phyloP scores from a whole-genome alignment of 345 rosid genomes.

The Kandelia obovata region DNA sequence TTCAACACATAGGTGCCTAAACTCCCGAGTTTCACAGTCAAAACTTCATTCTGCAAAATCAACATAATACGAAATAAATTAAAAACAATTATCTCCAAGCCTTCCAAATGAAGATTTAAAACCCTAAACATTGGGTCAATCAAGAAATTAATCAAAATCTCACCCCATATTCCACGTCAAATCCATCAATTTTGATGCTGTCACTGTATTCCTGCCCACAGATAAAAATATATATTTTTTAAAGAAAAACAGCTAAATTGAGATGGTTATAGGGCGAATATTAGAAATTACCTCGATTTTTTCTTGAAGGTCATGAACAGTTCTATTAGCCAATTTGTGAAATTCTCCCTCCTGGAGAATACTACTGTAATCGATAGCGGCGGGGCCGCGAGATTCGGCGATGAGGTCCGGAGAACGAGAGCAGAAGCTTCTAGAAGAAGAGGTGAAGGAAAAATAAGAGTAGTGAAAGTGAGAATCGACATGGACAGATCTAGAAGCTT shows the following conservation, averaged over 20 bases:
- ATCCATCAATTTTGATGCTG: constrained; percentile 67
- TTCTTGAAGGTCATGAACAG: constrained; percentile 72
- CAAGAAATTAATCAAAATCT: constrained; percentile 14
- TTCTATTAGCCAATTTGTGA: constrained; percentile 67
- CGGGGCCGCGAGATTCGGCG: constrained; percentile 38
- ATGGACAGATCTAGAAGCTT: not conserved
- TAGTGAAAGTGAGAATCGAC: not conserved
- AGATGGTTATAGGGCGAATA: not conserved
- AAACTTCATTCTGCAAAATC: constrained; percentile 72
- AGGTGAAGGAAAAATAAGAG: not conserved
- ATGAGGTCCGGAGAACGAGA: constrained; percentile 27
- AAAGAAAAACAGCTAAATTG: not conserved
- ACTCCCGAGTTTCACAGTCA: constrained; percentile 74
- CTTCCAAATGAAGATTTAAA: not conserved
- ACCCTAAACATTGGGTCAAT: not conserved
- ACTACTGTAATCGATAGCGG: constrained; percentile 64
- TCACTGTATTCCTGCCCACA: constrained; percentile 76
- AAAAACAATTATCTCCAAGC: not conserved
- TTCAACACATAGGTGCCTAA: constrained; percentile 85
- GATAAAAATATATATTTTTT: not conserved
- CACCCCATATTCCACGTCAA: constrained; percentile 93
- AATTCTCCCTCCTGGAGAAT: constrained; percentile 83
- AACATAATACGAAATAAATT: not conserved
- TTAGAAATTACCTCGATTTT: constrained; percentile 57
- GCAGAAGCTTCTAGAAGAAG: constrained; percentile 45